Evolutionary conservation across 2,329 filamentous ascomycete genomes (phyloP), one percentile per base, ranked within the genome.

Genomic region (Fonsecaea monophora): DNA sequence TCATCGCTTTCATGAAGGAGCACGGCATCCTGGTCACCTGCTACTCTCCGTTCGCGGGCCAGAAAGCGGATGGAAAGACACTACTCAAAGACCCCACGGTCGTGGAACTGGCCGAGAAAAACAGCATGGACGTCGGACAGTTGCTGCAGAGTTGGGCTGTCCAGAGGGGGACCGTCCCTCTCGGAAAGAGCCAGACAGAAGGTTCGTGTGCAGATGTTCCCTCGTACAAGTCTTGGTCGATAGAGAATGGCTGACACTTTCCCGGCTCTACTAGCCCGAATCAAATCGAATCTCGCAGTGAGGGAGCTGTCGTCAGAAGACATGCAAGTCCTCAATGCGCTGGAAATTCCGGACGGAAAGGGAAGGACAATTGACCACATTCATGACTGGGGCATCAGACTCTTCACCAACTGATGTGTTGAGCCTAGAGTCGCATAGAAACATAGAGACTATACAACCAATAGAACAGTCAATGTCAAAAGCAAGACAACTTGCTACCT

Each of bases 181-280:
- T 91, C 67, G 88, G 89, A 73, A 91, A 91, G 85, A 89, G 87
- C 79, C 87, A 87, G 56, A 90, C 87, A 9, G 59, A 67, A 45
- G 53, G 59, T 66, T 18, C 50, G 64, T 54, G 13, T 30, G 10
- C 15, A 9, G 12, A 2, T 37, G 0, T 38, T 21, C 34, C 18
- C 1, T 40, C 18, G 9, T 25, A 3, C 5, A 10, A 40, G 6
- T 15, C 9, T 8, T n/a, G 5, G 21, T 40, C 12, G 2, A 40
- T 4, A 32, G 34, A 15, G 32, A 10, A 8, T 54, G 32, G 8
- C 59, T 38, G 18, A 40, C 60, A 45, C 30, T 30, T 9, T n/a
- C 13, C 13, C 2, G 1, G 3, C 10, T 12, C 30, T 18, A 2
- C 87, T 87, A 8, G 83, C 81, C 59, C 84, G 89, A 53, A 66